Percentiles rank a stretch among this genome's conserved stretches.
Conservation (phyloP, 73 alveolate species). For the Blepharisma stoltei region DNA sequence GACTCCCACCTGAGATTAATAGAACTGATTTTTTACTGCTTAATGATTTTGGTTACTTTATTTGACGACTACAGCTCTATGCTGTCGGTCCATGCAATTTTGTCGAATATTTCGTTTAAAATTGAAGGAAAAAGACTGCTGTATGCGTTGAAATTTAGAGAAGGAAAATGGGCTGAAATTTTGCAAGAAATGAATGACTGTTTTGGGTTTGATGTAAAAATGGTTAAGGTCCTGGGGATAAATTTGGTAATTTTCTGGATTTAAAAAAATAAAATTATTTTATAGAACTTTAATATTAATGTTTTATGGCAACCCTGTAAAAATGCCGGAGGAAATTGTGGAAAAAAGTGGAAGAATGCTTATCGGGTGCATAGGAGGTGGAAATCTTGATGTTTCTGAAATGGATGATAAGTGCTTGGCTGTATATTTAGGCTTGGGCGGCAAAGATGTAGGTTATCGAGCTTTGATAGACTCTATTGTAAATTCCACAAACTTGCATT, state of each 20-base stretch:
- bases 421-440: background rate
- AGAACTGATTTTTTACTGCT: background rate
- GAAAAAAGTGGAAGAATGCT: background rate
- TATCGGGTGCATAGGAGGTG: slow-evolving; percentile 18
- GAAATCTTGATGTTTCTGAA: slow-evolving; percentile 21
- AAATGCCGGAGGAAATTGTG: slow-evolving; percentile 3
- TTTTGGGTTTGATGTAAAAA: slow-evolving; percentile 19
- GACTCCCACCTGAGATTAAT: background rate
- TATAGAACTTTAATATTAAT: too few relatives aligned
- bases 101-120: background rate
- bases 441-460: background rate
- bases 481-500: background rate
- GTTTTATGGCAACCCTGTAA: too few relatives aligned
- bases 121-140: slow-evolving; percentile 5
- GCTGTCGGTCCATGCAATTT: background rate
- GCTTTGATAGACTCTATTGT: background rate
- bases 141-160: slow-evolving; percentile 9
- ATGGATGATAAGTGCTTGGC: slow-evolving; percentile 18
- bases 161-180: slow-evolving; percentile 17
- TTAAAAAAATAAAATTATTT: too few relatives aligned
- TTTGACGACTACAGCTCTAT: slow-evolving; percentile 3
- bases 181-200: background rate
- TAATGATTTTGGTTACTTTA: slow-evolving; percentile 3
- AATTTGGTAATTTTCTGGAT: too few relatives aligned
- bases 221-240: too few relatives aligned